Percentiles rank a stretch among this genome's conserved stretches.
phyloP scores from a whole-genome alignment of 805 yeast species.

The Candida hungchunana region DNA sequence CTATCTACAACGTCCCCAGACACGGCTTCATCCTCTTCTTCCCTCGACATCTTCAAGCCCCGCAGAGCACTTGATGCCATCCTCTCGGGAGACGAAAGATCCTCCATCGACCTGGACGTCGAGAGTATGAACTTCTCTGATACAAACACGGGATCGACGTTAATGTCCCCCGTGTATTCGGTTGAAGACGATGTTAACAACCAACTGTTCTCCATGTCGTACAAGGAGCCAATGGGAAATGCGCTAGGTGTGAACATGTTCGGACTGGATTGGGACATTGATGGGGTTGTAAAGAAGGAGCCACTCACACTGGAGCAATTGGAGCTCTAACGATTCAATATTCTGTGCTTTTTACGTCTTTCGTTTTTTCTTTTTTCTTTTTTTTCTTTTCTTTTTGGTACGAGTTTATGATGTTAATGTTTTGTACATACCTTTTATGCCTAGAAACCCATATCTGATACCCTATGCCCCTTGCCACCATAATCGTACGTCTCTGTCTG shows the following conservation, averaged over 20 bases:
- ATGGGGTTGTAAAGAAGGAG: slow-evolving; percentile 9
- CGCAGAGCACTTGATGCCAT: slow-evolving; percentile 13
- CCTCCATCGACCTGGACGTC: slow-evolving; percentile 8
- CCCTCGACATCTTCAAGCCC: slow-evolving; percentile 17
- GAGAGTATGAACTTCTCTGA: slow-evolving; percentile 17
- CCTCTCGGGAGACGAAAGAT: slow-evolving; percentile 4
- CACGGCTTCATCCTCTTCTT: slow-evolving; percentile 9
- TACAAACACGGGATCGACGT: slow-evolving; percentile 14
- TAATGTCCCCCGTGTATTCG: slow-evolving; percentile 19
- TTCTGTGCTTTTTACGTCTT: neutral
- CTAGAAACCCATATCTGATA: slow-evolving; percentile 9
- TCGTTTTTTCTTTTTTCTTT: slow-evolving; percentile 1
- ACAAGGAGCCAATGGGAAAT: slow-evolving; percentile 6
- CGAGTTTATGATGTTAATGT: neutral
- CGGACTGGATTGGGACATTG: slow-evolving; percentile 14
- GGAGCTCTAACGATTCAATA: slow-evolving; percentile 4
- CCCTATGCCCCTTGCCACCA: slow-evolving; percentile 13
- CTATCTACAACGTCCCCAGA: slow-evolving; percentile 11
- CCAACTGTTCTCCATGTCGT: slow-evolving; percentile 6
- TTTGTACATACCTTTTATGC: neutral
- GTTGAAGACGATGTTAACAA: slow-evolving; percentile 8
- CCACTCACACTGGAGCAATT: slow-evolving; percentile 5
- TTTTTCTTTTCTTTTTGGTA: neutral
- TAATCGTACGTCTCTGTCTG: slow-evolving; percentile 21
- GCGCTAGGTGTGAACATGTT: slow-evolving; percentile 5